Evolutionary conservation across 768 basidiomycete species (phyloP).

Genomic region (Ramaria sp.): DNA sequence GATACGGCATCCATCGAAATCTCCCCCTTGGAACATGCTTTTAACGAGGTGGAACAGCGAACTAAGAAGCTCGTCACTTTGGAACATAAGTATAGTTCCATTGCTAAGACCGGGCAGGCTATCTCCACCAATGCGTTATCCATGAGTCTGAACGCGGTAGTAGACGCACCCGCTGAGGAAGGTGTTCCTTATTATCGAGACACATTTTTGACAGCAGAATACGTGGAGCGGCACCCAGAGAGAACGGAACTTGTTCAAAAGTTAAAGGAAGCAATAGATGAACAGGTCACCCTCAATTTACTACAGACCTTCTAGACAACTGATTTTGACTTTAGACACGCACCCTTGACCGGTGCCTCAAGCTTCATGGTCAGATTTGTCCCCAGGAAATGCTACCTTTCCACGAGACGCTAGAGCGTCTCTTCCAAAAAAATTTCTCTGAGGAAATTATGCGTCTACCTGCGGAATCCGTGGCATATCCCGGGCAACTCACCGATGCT

Average conservation of each 20-base stretch:
- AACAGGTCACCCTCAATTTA: slow-evolving; percentile 43
- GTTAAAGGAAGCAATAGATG: slow-evolving; percentile 64
- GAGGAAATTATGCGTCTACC: slow-evolving; percentile 71
- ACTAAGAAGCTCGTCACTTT: slow-evolving; percentile 66
- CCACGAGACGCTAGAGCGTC: slow-evolving; percentile 79
- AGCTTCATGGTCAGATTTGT: slow-evolving; percentile 73
- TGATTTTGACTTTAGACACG: slow-evolving; percentile 39
- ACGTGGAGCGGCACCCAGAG: slow-evolving; percentile 56
- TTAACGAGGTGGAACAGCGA: slow-evolving; percentile 70
- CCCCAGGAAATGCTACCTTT: slow-evolving; percentile 84
- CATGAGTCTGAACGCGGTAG: slow-evolving; percentile 78
- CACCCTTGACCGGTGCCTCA: slow-evolving; percentile 74
- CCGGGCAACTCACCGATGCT: slow-evolving; percentile 13
- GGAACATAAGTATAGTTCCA: slow-evolving; percentile 60
- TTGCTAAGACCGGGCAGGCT: slow-evolving; percentile 63
- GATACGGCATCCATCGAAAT: slow-evolving; percentile 61
- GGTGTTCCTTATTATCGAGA: slow-evolving; percentile 71
- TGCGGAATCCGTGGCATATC: slow-evolving; percentile 45
- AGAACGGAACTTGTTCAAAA: slow-evolving; percentile 61
- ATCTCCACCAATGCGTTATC: slow-evolving; percentile 73
- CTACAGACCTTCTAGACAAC: neutral
- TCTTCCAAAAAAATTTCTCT: slow-evolving; percentile 75
- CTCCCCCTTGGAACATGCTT: slow-evolving; percentile 75
- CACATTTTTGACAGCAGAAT: slow-evolving; percentile 63
- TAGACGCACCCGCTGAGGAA: slow-evolving; percentile 72